Evolutionary conservation across 371 early-diverging fungal species (phyloP).

Genomic region (Mucor irregularis): DNA sequence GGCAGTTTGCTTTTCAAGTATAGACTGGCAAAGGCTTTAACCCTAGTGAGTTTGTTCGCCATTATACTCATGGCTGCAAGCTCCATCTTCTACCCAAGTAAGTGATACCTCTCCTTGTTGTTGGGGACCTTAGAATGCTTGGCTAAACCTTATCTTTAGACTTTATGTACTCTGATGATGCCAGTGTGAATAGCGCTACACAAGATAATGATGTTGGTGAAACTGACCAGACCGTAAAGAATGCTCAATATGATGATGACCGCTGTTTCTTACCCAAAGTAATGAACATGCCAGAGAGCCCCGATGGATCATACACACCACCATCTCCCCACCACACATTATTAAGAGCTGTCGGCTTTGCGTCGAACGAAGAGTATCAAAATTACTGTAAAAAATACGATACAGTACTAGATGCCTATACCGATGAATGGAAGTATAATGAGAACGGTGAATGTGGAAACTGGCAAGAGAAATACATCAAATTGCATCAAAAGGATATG

Average conservation of each 20-base stretch:
- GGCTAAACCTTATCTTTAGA: background rate
- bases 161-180: background rate
- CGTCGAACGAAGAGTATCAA: slow-evolving; percentile 34
- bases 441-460: slow-evolving; percentile 42
- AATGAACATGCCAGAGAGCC: slow-evolving; percentile 27
- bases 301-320: slow-evolving; percentile 48
- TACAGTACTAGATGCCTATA: slow-evolving; percentile 8
- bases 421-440: slow-evolving; percentile 28
- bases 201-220: background rate
- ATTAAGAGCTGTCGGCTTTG: slow-evolving; percentile 29
- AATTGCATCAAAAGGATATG: slow-evolving; percentile 37
- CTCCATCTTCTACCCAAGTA: slow-evolving; percentile 42
- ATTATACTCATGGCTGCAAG: slow-evolving; percentile 36
- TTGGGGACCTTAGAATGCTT: too few relatives aligned
- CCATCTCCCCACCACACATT: slow-evolving; percentile 39
- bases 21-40: slow-evolving; percentile 38
- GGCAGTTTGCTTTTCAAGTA: slow-evolving; percentile 30
- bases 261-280: slow-evolving; percentile 18
- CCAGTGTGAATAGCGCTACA: background rate
- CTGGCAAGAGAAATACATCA: slow-evolving; percentile 43
- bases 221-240: background rate
- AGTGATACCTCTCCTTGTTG: too few relatives aligned
- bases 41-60: slow-evolving; percentile 33
- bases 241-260: background rate
- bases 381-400: slow-evolving; percentile 40